Conservation (phyloP, 306 rosid genomes). For the Trifolium pratense region DNA sequence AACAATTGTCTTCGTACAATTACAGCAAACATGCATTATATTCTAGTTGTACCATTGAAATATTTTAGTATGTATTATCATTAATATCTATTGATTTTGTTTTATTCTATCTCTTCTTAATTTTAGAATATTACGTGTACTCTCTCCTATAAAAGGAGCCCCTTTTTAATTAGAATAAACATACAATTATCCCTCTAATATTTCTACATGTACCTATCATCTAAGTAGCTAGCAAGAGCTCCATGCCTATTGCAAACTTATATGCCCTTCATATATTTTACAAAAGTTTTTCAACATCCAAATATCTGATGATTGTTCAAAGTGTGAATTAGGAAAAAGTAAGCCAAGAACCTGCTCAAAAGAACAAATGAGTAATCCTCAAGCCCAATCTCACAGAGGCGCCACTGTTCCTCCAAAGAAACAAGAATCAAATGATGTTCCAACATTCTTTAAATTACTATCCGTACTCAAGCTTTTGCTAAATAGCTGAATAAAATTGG, state of each 20-base stretch:
- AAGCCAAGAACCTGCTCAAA: slow-evolving; percentile 74
- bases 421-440: slow-evolving; percentile 38
- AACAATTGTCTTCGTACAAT: slow-evolving; percentile 14
- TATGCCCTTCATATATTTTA: slow-evolving; percentile 33
- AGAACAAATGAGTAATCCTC: slow-evolving; percentile 97
- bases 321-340: slow-evolving; percentile 37
- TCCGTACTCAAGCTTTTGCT: slow-evolving; percentile 29
- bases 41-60: neutral
- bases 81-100: too few relatives aligned
- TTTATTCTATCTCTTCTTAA: too few relatives aligned
- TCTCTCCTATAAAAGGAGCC: too few relatives aligned
- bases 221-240: slow-evolving; percentile 28
- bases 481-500: slow-evolving; percentile 34
- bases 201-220: slow-evolving; percentile 12
- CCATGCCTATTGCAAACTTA: slow-evolving; percentile 24
- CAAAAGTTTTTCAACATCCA: slow-evolving; percentile 16
- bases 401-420: slow-evolving; percentile 75
- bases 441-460: slow-evolving; percentile 35
- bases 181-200: neutral
- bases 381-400: slow-evolving; percentile 96
- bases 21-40: slow-evolving; percentile 33
- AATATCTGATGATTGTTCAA: slow-evolving; percentile 28
- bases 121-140: too few relatives aligned
- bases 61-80: too few relatives aligned
- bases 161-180: too few relatives aligned